Evolutionary conservation across 164 flowering plant genomes (phyloP), one percentile per base, ranked within the genome.

Genomic region (Cinnamomum chago): DNA sequence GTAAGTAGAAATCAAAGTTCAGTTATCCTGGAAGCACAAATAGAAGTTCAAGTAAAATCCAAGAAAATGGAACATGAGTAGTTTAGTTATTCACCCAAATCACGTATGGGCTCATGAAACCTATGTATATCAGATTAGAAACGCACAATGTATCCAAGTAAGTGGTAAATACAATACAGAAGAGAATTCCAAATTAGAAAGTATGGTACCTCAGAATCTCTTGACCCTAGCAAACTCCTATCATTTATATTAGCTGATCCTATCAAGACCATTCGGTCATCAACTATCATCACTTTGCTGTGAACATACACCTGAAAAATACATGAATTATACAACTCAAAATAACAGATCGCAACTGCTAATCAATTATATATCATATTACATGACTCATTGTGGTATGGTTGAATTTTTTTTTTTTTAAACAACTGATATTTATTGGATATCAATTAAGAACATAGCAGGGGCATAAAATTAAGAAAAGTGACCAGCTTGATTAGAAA

Each of bases 201-300:
- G 25, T 65, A 62, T 58, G 47, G 67, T 90, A 95, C 99, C 97
- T 95, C 99, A 65, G 99, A 95, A 79, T 95, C 99, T 84, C 99
- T 84, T 66, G 96, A 91, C 65, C 99, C 99, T 68, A 96, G 93
- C 78, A 96, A 86, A 81, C 99, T 96, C 75, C 99, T 82, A 72
- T 96, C 99, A 83, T 96, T 96, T 65, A 96, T 91, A 75, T 96
- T 96, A 70, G 99, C 97, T 18, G 99, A 96, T 77, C 99, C 99
- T 83, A 94, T 79, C 79, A 96, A 80, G 14, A 85, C 76, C 55
- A 81, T 74, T 52, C 83, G 79, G 78, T 96, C 99, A 83, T 96
- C 99, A 71, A 94, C 69, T 77, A 96, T 90, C 97, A 96, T 92
- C 73, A 96, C 78, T 82, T 96, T 96, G 79, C 99, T 94, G 79